These are phyloP conservation scores for Hymenoscyphus fructigenus DNA, from an alignment of 2,329 filamentous ascomycete species.

Conservation along the genomic window DNA sequence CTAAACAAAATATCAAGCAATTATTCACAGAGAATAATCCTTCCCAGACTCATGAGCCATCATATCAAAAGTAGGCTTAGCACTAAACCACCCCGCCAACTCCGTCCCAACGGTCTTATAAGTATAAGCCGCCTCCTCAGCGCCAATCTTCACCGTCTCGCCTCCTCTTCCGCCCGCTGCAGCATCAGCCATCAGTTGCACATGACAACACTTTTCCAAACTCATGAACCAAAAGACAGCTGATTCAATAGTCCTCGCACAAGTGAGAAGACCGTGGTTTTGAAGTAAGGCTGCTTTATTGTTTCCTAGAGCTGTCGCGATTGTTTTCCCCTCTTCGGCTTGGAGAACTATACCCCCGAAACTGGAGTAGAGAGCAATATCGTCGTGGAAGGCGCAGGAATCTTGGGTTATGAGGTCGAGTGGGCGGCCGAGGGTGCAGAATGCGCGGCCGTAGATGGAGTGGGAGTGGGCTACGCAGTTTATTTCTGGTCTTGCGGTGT, in stretches of 20 bases:
- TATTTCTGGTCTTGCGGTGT: conserved; percentile 57
- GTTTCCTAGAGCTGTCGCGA: conserved; percentile 46
- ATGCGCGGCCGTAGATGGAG: conserved; percentile 56
- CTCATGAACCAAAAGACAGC: conserved; percentile 54
- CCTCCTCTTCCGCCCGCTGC: conserved; percentile 62
- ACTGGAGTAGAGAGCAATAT: conserved; percentile 39
- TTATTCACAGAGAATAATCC: background rate
- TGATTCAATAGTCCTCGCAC: conserved; percentile 46
- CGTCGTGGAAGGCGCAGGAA: conserved; percentile 51
- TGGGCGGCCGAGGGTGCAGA: conserved; percentile 54
- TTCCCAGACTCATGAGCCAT: conserved; percentile 1
- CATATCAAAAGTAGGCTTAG: conserved; percentile 9
- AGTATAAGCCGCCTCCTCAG: conserved; percentile 67
- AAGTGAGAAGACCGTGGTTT: conserved; percentile 54
- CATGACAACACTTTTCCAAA: conserved; percentile 48
- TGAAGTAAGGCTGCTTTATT: conserved; percentile 51
- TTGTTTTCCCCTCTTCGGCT: conserved; percentile 48
- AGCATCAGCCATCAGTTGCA: conserved; percentile 54
- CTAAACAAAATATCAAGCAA: background rate
- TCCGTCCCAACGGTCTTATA: conserved; percentile 61
- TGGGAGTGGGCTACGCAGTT: conserved; percentile 57
- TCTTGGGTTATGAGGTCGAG: conserved; percentile 50
- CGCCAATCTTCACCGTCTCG: conserved; percentile 59
- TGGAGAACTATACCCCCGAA: conserved; percentile 55
- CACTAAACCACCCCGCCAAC: conserved; percentile 49